These are phyloP conservation scores for Crataegus laevigata DNA, from an alignment of 306 rosid species.

Conservation along the genomic window DNA sequence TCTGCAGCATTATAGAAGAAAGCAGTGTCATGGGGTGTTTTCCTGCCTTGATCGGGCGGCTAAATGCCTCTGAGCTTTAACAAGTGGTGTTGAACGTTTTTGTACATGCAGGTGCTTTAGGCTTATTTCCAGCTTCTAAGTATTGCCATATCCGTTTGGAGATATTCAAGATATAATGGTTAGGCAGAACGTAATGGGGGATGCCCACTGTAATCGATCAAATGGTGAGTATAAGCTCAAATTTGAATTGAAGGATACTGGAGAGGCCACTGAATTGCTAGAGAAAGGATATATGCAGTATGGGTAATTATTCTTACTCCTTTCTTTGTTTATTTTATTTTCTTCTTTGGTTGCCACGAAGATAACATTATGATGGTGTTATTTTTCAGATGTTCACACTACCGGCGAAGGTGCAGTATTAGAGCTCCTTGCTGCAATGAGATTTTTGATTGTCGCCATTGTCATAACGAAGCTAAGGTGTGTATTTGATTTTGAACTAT, in stretches of 20 bases:
- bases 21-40: conserved; percentile 59
- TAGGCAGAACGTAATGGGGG: conserved; percentile 8
- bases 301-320: conserved; percentile 37
- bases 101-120: conserved; percentile 63
- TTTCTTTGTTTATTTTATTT: not conserved
- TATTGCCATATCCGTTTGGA: conserved; percentile 23
- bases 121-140: conserved; percentile 37
- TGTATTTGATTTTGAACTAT: not conserved
- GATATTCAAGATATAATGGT: conserved; percentile 22
- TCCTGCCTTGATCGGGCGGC: conserved; percentile 65
- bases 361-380: not conserved
- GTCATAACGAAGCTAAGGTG: conserved; percentile 72
- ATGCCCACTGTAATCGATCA: conserved; percentile 6
- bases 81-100: conserved; percentile 46
- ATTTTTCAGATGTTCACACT: conserved; percentile 64
- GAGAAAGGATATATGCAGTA: conserved; percentile 52
- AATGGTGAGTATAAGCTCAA: conserved; percentile 18
- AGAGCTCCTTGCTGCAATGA: conserved; percentile 94
- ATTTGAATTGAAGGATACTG: conserved; percentile 30
- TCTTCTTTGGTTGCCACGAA: not conserved
- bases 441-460: conserved; percentile 68
- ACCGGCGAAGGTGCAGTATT: conserved; percentile 57
- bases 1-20: conserved; percentile 71
- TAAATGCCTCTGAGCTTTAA: conserved; percentile 44
- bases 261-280: conserved; percentile 6